A percentile compares a stretch with the other conserved stretches of the same genome.
Conservation (phyloP, 352 stramenopile species). For the Phytophthora pini region DNA sequence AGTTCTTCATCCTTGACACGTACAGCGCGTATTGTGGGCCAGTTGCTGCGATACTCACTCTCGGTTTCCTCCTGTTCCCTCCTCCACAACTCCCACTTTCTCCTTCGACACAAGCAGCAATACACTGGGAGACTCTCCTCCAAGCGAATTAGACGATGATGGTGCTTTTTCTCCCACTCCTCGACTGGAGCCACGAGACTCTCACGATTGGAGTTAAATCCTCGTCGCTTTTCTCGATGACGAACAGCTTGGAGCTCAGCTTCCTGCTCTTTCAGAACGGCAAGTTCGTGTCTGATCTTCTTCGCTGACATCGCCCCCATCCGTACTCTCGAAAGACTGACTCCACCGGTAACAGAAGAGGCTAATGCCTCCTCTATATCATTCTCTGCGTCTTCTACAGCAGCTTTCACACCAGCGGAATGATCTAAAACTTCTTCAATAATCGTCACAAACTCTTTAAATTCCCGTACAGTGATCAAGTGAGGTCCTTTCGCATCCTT, state of each 20-base stretch:
- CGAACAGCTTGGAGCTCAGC: constrained; percentile 36
- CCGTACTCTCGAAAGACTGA: constrained; percentile 44
- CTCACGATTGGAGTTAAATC: constrained; percentile 24
- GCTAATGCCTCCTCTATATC: constrained; percentile 57
- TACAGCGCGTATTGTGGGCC: constrained; percentile 38
- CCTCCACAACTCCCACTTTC: constrained; percentile 67
- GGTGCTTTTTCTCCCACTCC: constrained; percentile 75
- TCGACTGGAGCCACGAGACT: constrained; percentile 46
- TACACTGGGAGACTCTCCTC: constrained; percentile 36
- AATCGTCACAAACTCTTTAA: constrained; percentile 60
- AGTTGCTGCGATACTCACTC: constrained; percentile 47
- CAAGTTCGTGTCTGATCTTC: constrained; percentile 62
- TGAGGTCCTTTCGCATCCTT: constrained; percentile 17
- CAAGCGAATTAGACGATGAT: constrained; percentile 67
- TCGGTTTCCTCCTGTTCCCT: constrained; percentile 56
- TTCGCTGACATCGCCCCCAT: constrained; percentile 65
- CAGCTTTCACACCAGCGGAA: constrained; percentile 46
- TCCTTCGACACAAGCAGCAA: constrained; percentile 68
- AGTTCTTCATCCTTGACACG: constrained; percentile 62
- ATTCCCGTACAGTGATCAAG: constrained; percentile 45
- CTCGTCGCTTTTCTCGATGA: constrained; percentile 22
- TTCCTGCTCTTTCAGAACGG: constrained; percentile 47
- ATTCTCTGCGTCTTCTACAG: constrained; percentile 64
- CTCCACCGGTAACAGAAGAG: constrained; percentile 12
- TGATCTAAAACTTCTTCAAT: constrained; percentile 67